phyloP scores from a whole-genome alignment of 495 filamentous ascomycete genomes.

The Podospora bellae-mahoneyi region DNA sequence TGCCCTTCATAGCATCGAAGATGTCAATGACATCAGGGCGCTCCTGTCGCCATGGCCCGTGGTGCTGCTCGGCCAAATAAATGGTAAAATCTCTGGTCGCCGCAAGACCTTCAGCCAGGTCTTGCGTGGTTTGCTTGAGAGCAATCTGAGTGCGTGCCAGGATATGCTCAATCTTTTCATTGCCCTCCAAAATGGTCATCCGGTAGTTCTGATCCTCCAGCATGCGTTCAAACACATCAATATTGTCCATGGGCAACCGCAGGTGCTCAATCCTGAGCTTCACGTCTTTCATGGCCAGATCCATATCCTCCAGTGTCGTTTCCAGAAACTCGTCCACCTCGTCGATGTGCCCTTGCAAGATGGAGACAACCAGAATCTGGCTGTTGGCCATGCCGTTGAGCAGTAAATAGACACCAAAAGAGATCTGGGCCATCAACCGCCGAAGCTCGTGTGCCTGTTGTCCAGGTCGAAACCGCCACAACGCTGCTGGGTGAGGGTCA shows the following conservation, averaged over 20 bases:
- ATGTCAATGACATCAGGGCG: conserved; percentile 57
- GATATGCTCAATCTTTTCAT: conserved; percentile 88
- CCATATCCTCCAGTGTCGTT: conserved; percentile 78
- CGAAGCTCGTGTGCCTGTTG: conserved; percentile 75
- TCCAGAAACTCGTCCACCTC: conserved; percentile 90
- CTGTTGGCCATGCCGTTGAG: conserved; percentile 83
- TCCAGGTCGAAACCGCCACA: conserved; percentile 68
- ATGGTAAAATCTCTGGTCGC: conserved; percentile 72
- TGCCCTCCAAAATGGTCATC: conserved; percentile 74
- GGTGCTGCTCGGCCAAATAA: conserved; percentile 64
- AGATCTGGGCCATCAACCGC: conserved; percentile 89
- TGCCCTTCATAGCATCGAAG: conserved; percentile 76
- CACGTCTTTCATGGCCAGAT: conserved; percentile 73
- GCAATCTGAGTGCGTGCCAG: conserved; percentile 69
- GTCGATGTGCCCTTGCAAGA: conserved; percentile 87
- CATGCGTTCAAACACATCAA: conserved; percentile 84
- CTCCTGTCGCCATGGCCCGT: conserved; percentile 53
- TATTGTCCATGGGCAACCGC: conserved; percentile 78
- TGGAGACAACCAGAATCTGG: conserved; percentile 78
- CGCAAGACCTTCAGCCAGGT: conserved; percentile 72
- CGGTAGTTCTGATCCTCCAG: conserved; percentile 79
- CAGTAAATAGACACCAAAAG: conserved; percentile 87
- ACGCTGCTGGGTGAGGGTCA: conserved; percentile 57
- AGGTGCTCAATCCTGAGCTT: conserved; percentile 70
- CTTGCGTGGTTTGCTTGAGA: conserved; percentile 71